Evolutionary conservation across 2,329 filamentous ascomycete species (phyloP).

Genomic region (Aspergillus sp.): DNA sequence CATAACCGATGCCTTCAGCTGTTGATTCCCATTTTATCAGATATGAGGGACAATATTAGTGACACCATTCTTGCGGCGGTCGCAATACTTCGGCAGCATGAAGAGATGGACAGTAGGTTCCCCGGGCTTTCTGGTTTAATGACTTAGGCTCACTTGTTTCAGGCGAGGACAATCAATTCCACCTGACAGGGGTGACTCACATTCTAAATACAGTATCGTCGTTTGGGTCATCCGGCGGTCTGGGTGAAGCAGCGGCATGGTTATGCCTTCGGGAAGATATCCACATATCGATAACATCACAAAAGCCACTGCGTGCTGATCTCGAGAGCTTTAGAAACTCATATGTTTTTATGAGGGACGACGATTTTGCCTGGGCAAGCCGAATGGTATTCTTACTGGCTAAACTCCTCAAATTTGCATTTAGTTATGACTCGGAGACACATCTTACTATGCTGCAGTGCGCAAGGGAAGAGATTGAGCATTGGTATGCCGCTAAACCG

Average conservation of each 20-base stretch:
- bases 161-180: conserved; percentile 35
- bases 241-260: conserved; percentile 42
- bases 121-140: background rate
- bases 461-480: conserved; percentile 18
- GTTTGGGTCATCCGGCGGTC: conserved; percentile 39
- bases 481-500: conserved; percentile 23
- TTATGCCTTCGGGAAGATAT: conserved; percentile 41
- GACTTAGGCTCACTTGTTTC: conserved; percentile 1
- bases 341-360: conserved; percentile 29
- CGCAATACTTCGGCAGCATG: conserved; percentile 35
- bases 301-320: conserved; percentile 34
- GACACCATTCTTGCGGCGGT: conserved; percentile 35
- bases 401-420: conserved; percentile 26
- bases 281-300: conserved; percentile 36
- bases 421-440: conserved; percentile 8
- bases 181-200: conserved; percentile 36
- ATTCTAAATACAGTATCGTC: conserved; percentile 38
- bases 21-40: conserved; percentile 33
- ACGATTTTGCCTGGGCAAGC: conserved; percentile 39
- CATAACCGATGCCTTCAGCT: conserved; percentile 35
- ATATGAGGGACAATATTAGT: conserved; percentile 20
- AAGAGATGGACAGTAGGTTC: conserved; percentile 32
- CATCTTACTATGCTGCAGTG: background rate
- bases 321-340: conserved; percentile 36
- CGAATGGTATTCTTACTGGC: conserved; percentile 38